phyloP scores from a whole-genome alignment of 345 rosid genomes.

The Jatropha curcas region DNA sequence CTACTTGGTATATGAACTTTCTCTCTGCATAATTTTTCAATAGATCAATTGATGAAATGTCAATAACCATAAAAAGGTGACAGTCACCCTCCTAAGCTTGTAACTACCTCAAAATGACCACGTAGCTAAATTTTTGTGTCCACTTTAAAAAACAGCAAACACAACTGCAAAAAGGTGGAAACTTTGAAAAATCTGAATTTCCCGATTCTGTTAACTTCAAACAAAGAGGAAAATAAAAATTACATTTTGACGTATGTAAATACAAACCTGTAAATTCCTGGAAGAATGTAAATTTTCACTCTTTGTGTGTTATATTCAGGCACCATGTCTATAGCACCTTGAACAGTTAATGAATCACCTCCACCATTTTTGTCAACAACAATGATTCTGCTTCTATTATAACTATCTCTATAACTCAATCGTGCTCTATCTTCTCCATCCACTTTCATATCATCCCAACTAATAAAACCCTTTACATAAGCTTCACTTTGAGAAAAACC shows the following conservation, averaged over 20 bases:
- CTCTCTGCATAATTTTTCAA: constrained; percentile 50
- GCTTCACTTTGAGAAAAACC: constrained; percentile 12
- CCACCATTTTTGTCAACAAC: constrained; percentile 67
- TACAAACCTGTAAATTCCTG: constrained; percentile 85
- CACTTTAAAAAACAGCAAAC: constrained; percentile 42
- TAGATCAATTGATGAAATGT: background rate
- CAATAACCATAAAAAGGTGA: background rate
- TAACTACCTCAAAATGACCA: constrained; percentile 37
- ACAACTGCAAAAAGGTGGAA: constrained; percentile 23
- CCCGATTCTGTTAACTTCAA: background rate
- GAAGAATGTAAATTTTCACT: constrained; percentile 72
- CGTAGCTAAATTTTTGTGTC: constrained; percentile 34
- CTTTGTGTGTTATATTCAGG: constrained; percentile 58
- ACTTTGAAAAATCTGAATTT: constrained; percentile 8
- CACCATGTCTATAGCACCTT: constrained; percentile 88
- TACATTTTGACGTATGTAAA: too few relatives aligned
- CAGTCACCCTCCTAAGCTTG: background rate
- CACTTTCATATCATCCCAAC: constrained; percentile 78
- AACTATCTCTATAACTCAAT: constrained; percentile 30
- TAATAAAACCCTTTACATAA: constrained; percentile 36
- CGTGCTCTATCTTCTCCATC: constrained; percentile 31
- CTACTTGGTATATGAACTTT: constrained; percentile 60
- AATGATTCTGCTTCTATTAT: constrained; percentile 45
- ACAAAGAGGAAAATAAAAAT: too few relatives aligned
- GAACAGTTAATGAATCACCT: constrained; percentile 78